Conservation (phyloP, 2,329 filamentous ascomycete genomes). For the Curvularia hawaiiensis region DNA sequence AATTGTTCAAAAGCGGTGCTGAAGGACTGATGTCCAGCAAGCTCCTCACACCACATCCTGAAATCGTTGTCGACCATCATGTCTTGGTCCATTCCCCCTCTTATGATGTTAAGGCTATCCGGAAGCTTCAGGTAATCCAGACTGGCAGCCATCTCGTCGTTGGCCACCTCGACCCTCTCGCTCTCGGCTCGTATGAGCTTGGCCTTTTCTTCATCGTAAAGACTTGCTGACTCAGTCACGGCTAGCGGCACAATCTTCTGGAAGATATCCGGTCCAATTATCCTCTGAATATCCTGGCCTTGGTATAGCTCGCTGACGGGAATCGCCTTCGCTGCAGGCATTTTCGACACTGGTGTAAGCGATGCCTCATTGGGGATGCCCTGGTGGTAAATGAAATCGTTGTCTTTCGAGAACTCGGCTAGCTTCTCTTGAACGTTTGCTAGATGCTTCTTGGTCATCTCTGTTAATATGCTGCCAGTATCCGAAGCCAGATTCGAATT, state of each 20-base stretch:
- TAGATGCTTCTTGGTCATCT: constrained; percentile 82
- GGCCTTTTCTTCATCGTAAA: constrained; percentile 98
- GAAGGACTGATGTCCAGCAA: constrained; percentile 84
- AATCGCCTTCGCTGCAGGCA: constrained; percentile 95
- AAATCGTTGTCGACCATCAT: constrained; percentile 90
- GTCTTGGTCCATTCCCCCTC: constrained; percentile 90
- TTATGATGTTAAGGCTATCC: constrained; percentile 85
- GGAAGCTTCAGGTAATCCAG: constrained; percentile 92
- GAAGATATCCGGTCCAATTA: constrained; percentile 96
- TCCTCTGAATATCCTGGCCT: constrained; percentile 94
- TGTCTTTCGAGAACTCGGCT: constrained; percentile 80
- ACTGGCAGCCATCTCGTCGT: constrained; percentile 94
- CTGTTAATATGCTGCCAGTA: constrained; percentile 73
- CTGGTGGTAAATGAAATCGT: constrained; percentile 98
- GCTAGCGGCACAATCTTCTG: constrained; percentile 95
- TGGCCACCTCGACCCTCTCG: constrained; percentile 89
- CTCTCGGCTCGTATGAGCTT: constrained; percentile 93
- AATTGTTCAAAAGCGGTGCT: constrained; percentile 78
- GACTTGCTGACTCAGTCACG: constrained; percentile 92
- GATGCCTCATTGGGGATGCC: constrained; percentile 84
- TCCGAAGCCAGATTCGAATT: constrained; percentile 85
- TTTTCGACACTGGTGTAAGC: constrained; percentile 80
- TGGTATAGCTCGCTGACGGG: constrained; percentile 96
- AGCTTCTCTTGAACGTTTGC: constrained; percentile 82
- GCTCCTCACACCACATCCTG: constrained; percentile 89